Evolutionary conservation across 768 basidiomycete species (phyloP).

Genomic region (Cystobasidium ongulense): DNA sequence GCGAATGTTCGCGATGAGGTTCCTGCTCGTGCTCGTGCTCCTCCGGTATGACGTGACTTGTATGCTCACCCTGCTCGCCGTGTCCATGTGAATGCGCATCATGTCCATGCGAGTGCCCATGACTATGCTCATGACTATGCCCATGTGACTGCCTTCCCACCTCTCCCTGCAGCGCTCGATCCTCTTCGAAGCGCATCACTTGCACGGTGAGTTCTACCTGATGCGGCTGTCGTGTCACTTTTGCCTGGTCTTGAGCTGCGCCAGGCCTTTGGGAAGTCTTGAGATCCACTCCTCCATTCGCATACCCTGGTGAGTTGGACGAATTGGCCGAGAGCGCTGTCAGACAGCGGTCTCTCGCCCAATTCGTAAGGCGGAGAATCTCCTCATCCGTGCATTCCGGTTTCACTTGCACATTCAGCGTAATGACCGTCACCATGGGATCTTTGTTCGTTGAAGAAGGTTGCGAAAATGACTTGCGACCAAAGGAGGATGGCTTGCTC

Average conservation of each 20-base stretch:
- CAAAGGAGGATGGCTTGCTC: constrained; percentile 26
- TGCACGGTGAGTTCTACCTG: constrained; percentile 30
- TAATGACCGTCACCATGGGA: constrained; percentile 54
- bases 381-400: constrained; percentile 62
- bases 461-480: constrained; percentile 30
- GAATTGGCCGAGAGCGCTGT: neutral
- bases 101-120: constrained; percentile 8
- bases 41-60: constrained; percentile 23
- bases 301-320: neutral
- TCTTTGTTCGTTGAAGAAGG: constrained; percentile 24
- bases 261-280: neutral
- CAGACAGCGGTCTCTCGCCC: constrained; percentile 57
- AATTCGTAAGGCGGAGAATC: constrained; percentile 62
- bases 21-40: constrained; percentile 10
- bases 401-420: constrained; percentile 68
- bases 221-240: neutral
- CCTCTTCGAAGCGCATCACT: constrained; percentile 33
- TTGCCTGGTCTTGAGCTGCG: neutral
- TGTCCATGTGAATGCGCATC: constrained; percentile 1
- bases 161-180: constrained; percentile 30
- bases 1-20: neutral
- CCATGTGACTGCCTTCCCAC: neutral
- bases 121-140: constrained; percentile 14
- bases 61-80: neutral
- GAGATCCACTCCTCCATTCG: neutral